Percentiles rank a stretch among this genome's conserved stretches.
phyloP scores from a whole-genome alignment of 2,329 filamentous ascomycete genomes.

The Helicocarpus griseus region DNA sequence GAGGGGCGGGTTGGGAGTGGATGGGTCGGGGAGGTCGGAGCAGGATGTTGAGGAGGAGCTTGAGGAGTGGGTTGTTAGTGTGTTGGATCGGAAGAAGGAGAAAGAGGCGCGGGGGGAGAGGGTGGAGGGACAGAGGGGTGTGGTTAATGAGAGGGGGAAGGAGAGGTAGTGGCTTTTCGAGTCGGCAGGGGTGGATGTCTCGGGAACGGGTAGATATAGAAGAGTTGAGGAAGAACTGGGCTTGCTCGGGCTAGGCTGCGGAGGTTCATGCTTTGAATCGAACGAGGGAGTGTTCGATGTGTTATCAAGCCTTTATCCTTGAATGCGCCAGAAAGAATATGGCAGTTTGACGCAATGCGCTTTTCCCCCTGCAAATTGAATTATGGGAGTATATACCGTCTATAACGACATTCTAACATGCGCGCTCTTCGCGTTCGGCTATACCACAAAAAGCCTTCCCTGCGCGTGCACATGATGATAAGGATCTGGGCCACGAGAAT shows the following conservation, averaged over 20 bases:
- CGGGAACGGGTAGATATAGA: too few relatives aligned
- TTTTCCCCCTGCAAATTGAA: too few relatives aligned
- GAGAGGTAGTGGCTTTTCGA: slow-evolving; percentile 7
- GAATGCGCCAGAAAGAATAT: too few relatives aligned
- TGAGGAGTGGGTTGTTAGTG: slow-evolving; percentile 43
- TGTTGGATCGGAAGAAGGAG: slow-evolving; percentile 40
- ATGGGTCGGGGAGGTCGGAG: slow-evolving; percentile 43
- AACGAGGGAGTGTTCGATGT: too few relatives aligned
- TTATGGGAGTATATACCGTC: too few relatives aligned
- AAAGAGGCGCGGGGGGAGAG: slow-evolving; percentile 30
- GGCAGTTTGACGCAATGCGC: too few relatives aligned
- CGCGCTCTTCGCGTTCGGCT: background rate
- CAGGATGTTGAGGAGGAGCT: slow-evolving; percentile 44
- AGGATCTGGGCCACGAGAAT: too few relatives aligned
- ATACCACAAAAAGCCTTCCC: background rate
- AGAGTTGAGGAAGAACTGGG: too few relatives aligned
- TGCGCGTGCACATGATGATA: background rate
- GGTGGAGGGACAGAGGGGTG: slow-evolving; percentile 18
- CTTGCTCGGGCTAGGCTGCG: too few relatives aligned
- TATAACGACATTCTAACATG: background rate
- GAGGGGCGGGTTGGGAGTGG: slow-evolving; percentile 51
- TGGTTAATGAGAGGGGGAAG: slow-evolving; percentile 11
- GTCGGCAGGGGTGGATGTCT: background rate
- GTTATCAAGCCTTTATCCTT: too few relatives aligned
- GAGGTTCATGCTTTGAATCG: too few relatives aligned